These are phyloP conservation scores for Melanopsichium pennsylvanicum DNA, from an alignment of 1,284 basidiomycete genomes.

Conservation along the genomic window DNA sequence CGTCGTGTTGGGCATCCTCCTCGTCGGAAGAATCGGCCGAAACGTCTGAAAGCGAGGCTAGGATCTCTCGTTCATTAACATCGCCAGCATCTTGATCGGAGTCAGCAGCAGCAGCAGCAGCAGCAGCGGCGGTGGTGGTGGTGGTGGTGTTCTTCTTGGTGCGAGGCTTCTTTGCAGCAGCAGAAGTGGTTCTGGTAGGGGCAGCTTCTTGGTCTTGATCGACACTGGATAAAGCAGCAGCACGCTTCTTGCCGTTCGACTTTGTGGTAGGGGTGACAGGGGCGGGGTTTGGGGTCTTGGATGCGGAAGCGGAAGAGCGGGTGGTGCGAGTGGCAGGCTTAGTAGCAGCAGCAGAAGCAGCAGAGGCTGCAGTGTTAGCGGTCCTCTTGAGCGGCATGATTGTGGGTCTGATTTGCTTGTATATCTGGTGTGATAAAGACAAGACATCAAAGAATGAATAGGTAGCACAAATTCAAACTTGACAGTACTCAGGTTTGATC, in stretches of 20 bases:
- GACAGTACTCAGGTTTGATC: no score
- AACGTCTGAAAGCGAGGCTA: constrained; percentile 39
- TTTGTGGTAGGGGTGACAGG: constrained; percentile 12
- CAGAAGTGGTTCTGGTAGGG: neutral
- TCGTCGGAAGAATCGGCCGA: constrained; percentile 30
- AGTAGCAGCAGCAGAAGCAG: neutral
- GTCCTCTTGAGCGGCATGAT: constrained; percentile 31
- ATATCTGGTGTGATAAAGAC: no score
- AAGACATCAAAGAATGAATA: no score
- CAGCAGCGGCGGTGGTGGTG: no score
- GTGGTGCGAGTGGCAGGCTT: neutral
- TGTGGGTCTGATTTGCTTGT: no score
- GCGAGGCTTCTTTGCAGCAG: constrained; percentile 9
- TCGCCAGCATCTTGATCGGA: constrained; percentile 18
- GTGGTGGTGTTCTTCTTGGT: constrained; percentile 13
- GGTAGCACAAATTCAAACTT: neutral
- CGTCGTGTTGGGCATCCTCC: constrained; percentile 15
- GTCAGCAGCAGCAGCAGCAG: constrained; percentile 2
- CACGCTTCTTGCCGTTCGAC: constrained; percentile 29
- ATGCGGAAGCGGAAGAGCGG: constrained; percentile 1
- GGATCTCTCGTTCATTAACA: constrained; percentile 31
- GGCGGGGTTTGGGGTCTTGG: neutral
- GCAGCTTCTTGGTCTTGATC: neutral
- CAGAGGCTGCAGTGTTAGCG: constrained; percentile 1
- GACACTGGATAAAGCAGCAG: no score